Evolutionary conservation across 345 rosid genomes (phyloP).

Genomic region (Aethionema arabicum): DNA sequence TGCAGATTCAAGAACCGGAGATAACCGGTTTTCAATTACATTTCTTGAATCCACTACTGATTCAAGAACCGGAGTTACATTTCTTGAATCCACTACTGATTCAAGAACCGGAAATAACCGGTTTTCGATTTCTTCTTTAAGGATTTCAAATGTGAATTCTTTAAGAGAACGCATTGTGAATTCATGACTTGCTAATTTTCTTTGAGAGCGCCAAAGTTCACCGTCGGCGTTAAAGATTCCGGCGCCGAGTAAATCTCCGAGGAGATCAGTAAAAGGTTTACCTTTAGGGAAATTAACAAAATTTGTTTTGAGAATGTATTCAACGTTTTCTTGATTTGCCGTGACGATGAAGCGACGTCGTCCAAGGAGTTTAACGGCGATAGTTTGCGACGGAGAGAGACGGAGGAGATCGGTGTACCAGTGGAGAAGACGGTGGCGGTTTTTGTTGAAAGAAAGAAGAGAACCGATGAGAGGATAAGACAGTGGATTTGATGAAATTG

Average conservation of each 20-base stretch:
- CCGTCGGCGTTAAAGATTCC: conserved; percentile 86
- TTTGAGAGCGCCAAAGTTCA: conserved; percentile 62
- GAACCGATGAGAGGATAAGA: conserved; percentile 72
- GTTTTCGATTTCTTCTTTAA: conserved; percentile 51
- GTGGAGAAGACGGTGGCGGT: conserved; percentile 59
- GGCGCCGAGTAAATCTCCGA: conserved; percentile 75
- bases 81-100: conserved; percentile 23
- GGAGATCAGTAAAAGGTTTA: conserved; percentile 67
- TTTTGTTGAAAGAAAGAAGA: conserved; percentile 57
- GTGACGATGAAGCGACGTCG: conserved; percentile 63
- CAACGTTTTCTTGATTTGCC: conserved; percentile 66
- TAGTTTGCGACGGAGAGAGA: conserved; percentile 54
- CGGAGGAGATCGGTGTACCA: conserved; percentile 77
- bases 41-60: conserved; percentile 26
- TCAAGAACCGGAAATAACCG: conserved; percentile 56
- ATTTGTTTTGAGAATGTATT: conserved; percentile 61
- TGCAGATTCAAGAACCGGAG: conserved; percentile 56
- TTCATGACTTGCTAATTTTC: conserved; percentile 78
- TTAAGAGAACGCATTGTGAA: conserved; percentile 59
- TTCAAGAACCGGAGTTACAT: conserved; percentile 55
- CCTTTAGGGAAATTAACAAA: conserved; percentile 83
- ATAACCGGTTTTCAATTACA: conserved; percentile 52
- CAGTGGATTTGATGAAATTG: conserved; percentile 31
- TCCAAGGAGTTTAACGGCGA: conserved; percentile 49
- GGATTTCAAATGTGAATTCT: conserved; percentile 50